A percentile compares a stretch with the other conserved stretches of the same genome.
phyloP scores from a whole-genome alignment of 805 yeast genomes.

The Hanseniaspora meyeri region DNA sequence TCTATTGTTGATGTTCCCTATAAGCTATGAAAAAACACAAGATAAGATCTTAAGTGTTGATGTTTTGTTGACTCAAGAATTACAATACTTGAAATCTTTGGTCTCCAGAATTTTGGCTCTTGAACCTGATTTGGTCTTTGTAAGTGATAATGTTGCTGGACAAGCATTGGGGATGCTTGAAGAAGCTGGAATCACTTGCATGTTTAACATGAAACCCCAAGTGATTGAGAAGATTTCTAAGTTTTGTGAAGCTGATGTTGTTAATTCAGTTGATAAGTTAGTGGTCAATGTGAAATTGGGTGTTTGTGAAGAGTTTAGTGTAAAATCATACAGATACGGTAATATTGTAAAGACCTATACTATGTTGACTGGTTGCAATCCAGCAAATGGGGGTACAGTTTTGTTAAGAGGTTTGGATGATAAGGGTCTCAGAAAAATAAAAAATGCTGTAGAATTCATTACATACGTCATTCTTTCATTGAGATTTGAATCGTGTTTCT shows the following conservation, averaged over 20 bases:
- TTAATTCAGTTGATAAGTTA: conserved; percentile 72
- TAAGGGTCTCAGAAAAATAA: conserved; percentile 50
- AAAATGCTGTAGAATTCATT: conserved; percentile 70
- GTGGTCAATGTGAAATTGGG: conserved; percentile 67
- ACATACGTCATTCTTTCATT: conserved; percentile 67
- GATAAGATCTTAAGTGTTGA: conserved; percentile 73
- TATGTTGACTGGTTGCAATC: conserved; percentile 66
- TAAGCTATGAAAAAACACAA: conserved; percentile 68
- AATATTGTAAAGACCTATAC: conserved; percentile 55
- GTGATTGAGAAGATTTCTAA: conserved; percentile 68
- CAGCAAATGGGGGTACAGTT: conserved; percentile 70
- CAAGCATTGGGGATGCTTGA: conserved; percentile 61
- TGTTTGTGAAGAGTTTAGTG: conserved; percentile 57
- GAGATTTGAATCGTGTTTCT: conserved; percentile 62
- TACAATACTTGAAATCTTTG: conserved; percentile 68
- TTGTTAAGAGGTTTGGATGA: conserved; percentile 67
- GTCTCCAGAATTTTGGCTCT: conserved; percentile 67
- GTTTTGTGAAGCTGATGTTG: conserved; percentile 72
- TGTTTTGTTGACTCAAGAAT: conserved; percentile 75
- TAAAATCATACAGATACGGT: conserved; percentile 48
- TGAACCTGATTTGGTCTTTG: conserved; percentile 65
- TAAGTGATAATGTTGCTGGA: conserved; percentile 72
- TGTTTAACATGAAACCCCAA: conserved; percentile 66
- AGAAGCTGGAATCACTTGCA: conserved; percentile 68
- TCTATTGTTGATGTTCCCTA: conserved; percentile 73